A percentile compares a stretch with the other conserved stretches of the same genome.
phyloP scores from a whole-genome alignment of 208 protist species.

The Acanthamoeba healyi region DNA sequence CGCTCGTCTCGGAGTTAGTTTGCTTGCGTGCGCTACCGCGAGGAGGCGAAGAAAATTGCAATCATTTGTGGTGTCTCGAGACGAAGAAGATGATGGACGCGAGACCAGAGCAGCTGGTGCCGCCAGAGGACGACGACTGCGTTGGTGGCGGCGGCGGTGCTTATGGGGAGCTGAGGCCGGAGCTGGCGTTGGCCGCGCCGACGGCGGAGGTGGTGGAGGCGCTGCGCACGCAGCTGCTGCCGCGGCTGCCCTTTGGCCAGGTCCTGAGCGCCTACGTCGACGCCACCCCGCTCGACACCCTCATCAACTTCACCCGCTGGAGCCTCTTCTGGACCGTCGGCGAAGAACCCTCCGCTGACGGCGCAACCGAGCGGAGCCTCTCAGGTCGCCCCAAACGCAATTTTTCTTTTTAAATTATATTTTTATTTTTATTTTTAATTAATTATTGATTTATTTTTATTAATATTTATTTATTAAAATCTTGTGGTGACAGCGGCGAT shows the following conservation, averaged over 20 bases:
- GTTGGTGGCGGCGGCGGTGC: background rate
- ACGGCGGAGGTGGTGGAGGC: background rate
- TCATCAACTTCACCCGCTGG: background rate
- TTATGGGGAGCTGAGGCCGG: background rate
- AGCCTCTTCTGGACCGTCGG: background rate
- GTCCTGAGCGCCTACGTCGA: conserved; percentile 9
- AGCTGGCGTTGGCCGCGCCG: background rate
- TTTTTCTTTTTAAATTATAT: background rate
- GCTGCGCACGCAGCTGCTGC: background rate
- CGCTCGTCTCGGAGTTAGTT: background rate
- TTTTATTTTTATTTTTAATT: background rate
- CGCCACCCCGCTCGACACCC: conserved; percentile 14
- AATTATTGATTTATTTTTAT: background rate
- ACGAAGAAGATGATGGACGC: background rate
- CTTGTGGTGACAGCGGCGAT: background rate
- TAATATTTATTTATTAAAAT: background rate
- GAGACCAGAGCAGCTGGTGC: background rate
- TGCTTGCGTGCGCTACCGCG: background rate
- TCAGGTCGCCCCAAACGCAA: too few relatives aligned
- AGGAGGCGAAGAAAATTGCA: background rate
- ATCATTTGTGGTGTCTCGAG: background rate
- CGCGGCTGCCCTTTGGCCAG: conserved; percentile 11
- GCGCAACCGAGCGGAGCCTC: too few relatives aligned
- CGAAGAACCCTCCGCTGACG: too few relatives aligned
- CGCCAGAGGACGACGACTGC: background rate